Conservation (phyloP, 192 early-diverging fungal species). For the Allomyces macrogynus region DNA sequence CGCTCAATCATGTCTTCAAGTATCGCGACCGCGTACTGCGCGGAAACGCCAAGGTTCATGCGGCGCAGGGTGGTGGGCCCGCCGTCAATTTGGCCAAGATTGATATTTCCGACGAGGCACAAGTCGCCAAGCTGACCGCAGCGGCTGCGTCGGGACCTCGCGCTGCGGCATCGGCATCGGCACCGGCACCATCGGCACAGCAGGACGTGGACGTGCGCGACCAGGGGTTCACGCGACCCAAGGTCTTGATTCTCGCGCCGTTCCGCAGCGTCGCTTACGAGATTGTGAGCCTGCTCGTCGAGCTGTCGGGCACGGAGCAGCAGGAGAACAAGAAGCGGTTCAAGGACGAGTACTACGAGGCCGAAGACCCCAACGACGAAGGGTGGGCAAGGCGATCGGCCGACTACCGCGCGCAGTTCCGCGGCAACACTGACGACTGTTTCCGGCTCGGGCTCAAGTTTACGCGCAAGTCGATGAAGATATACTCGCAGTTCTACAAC, state of each 20-base stretch:
- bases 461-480: constrained; percentile 59
- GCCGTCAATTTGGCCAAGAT: constrained; percentile 21
- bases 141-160: no score
- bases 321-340: constrained; percentile 71
- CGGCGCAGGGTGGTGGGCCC: constrained; percentile 26
- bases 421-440: constrained; percentile 86
- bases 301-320: constrained; percentile 58
- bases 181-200: constrained; percentile 2
- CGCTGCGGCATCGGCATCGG: no score
- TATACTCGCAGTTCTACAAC: constrained; percentile 72
- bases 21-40: constrained; percentile 50
- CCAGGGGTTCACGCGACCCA: constrained; percentile 87
- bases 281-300: constrained; percentile 53
- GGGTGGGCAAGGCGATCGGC: constrained; percentile 12
- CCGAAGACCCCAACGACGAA: constrained; percentile 38
- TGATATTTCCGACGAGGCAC: background rate
- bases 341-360: constrained; percentile 58
- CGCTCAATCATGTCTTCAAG: constrained; percentile 83
- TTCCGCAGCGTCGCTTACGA: constrained; percentile 65
- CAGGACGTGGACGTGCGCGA: constrained; percentile 54
- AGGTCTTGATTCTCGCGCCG: constrained; percentile 73
- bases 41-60: constrained; percentile 53
- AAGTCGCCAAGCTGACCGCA: background rate
- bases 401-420: constrained; percentile 67
- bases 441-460: constrained; percentile 88